Evolutionary conservation across 768 basidiomycete species (phyloP), one percentile per base, ranked within the genome.

Genomic region (Lentinula guzmanii): DNA sequence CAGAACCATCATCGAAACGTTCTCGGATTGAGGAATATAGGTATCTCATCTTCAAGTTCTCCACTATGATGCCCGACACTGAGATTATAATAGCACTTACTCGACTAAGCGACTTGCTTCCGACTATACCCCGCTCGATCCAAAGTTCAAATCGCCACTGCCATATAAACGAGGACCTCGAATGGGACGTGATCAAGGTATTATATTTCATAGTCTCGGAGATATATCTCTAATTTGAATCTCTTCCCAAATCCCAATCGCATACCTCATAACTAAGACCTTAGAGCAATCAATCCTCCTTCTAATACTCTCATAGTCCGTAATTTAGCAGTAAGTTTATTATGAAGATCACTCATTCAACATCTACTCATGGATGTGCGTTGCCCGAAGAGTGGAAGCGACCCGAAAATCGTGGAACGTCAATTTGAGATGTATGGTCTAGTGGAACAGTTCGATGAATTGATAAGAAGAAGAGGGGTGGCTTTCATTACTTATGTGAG

Each of bases 401-500:
- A 50, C 48, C 28, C 35, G 0, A 16, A 35, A 18, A 50, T 46
- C 5, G 46, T 60, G 1, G 15, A 51, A 51, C n/a, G 3, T n/a
- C n/a, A 51, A 5, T 60, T 60, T 18, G 45, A 48, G 24, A 33
- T 16, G 11, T 28, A 51, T 24, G 58, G 58, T 4, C 45, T 5
- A 18, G 35, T 60, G 3, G 43, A 50, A 35, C 58, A 60, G 34
- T 60, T 50, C 28, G 58, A 60, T 33, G 58, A 60, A 15, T 45
- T 60, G 16, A 60, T 60, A 13, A 37, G 18, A 3, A 34, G n/a
- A 11, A 51, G 48, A 9, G 58, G 58, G 35, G 18, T 60, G 5
- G 43, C 9, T 33, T 60, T 60, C 21, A 15, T 60, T 15, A 60
- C 58, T n/a, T 60, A 45, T 60, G 58, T 60, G 18, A 50, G 58